Conservation (phyloP, 495 filamentous ascomycete species). For the Penicillium egyptiacum region DNA sequence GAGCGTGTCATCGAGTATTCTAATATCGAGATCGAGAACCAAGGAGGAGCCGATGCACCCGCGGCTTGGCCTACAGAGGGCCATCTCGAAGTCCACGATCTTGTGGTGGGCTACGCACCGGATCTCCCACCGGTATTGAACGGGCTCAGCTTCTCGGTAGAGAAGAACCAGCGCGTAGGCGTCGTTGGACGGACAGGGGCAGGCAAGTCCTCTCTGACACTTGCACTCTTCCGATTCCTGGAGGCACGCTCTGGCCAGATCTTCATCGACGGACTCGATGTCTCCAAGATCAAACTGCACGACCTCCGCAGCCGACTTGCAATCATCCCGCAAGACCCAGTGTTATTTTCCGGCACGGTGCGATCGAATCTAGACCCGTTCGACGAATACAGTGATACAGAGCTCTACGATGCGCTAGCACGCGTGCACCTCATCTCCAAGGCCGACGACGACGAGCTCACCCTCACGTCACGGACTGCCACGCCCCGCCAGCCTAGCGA, state of each 20-base stretch:
- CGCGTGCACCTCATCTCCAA: constrained; percentile 69
- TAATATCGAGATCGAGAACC: constrained; percentile 65
- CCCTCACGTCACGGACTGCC: constrained; percentile 35
- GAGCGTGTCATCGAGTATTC: constrained; percentile 84
- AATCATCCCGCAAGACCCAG: constrained; percentile 86
- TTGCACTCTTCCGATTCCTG: constrained; percentile 82
- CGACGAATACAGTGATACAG: constrained; percentile 65
- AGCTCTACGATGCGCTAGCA: constrained; percentile 71
- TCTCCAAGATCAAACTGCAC: constrained; percentile 71
- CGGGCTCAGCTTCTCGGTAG: constrained; percentile 67
- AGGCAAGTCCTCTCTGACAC: constrained; percentile 80
- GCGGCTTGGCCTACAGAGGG: constrained; percentile 81
- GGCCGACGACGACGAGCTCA: constrained; percentile 33
- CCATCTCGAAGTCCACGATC: constrained; percentile 66
- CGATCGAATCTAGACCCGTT: constrained; percentile 83
- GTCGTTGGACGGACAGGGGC: constrained; percentile 86
- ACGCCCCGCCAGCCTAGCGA: constrained; percentile 25
- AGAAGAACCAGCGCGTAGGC: constrained; percentile 73
- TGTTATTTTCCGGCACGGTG: constrained; percentile 84
- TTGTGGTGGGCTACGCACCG: constrained; percentile 73
- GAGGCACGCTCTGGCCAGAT: constrained; percentile 71
- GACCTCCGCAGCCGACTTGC: constrained; percentile 71
- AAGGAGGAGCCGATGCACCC: constrained; percentile 58
- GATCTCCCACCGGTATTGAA: constrained; percentile 76
- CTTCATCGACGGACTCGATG: constrained; percentile 72